Base-by-base conservation (phyloP, 2,329 filamentous ascomycete genomes). In the Reticulascus tulasneorum region DNA sequence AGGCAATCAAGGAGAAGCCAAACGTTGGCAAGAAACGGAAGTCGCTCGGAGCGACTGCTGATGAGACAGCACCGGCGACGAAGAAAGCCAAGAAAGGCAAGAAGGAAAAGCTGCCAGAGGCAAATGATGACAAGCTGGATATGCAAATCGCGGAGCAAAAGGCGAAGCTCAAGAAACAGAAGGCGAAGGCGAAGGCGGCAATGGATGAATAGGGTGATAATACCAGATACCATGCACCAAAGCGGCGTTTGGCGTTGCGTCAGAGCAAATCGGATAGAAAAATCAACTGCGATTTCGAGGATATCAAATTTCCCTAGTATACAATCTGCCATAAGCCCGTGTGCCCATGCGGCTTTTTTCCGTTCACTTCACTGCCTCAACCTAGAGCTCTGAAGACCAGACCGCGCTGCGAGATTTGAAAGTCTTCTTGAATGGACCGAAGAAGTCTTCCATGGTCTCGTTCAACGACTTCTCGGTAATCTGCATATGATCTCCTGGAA, bases 401-500 rank as follows among this genome's bases (percentile, higher is more conserved):
- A 17, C 33, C 33, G 9, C 42, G 40, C 9, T 44, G 33, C 24
- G 49, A 37, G 53, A 38, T 21, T 33, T 29, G 29, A 65, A 67
- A 27, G 49, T 56, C 51, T 60, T 63, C 37, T 62, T 62, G 37
- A 58, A 55, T 0, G 73, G 73, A 4, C 82, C 80, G 53, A 84
- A 84, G 51, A 79, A 88, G 48, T 77, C 72, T 33, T 60, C 59
- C 51, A 94, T 88, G 4, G 79, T 73, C 30, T 77, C 69, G 41
- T 66, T 73, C 53, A 97, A 57, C 20, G 82, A 59, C 48, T 84
- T 67, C 9, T 86, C 78, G 1, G 69, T 64, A 44, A 97, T 65
- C 44, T 81, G 65, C 89, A 98, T 97, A 66, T 98, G 93, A 17
- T 77, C 76, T 1, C 91, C 93, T 5, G 80, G 71, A 1, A 80